Conservation (phyloP, 208 protist species). For the Acanthamoeba sp. region DNA sequence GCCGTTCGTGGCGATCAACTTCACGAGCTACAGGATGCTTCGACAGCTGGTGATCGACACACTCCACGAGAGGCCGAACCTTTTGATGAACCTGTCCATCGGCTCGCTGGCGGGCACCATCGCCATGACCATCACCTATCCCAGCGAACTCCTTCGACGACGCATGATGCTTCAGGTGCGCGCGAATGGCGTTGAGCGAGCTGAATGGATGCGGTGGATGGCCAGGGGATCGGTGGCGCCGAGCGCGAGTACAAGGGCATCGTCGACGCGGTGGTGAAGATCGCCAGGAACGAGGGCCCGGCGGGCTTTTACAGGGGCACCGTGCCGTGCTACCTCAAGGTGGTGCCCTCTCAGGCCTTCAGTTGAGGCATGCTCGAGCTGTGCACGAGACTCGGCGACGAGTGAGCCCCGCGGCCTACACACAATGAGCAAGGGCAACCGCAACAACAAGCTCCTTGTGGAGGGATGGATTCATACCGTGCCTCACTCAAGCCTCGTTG, state of each 20-base stretch:
- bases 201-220: neutral
- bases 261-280: slow-evolving; percentile 42
- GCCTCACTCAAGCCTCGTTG: too few relatives aligned
- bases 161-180: slow-evolving; percentile 37
- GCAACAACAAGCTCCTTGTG: too few relatives aligned
- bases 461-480: too few relatives aligned
- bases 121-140: slow-evolving; percentile 47
- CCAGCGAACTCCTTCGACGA: neutral
- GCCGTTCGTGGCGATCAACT: slow-evolving; percentile 56
- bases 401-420: too few relatives aligned
- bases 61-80: neutral
- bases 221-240: neutral
- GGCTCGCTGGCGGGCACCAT: slow-evolving; percentile 35
- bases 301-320: slow-evolving; percentile 12
- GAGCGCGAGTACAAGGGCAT: slow-evolving; percentile 55
- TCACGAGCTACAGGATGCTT: slow-evolving; percentile 51
- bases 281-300: neutral
- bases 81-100: slow-evolving; percentile 30
- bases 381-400: slow-evolving; percentile 33
- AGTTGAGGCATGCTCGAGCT: slow-evolving; percentile 55
- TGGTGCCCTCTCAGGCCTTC: slow-evolving; percentile 13
- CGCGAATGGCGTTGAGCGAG: neutral
- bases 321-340: slow-evolving; percentile 21
- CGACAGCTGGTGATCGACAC: neutral
- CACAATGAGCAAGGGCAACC: too few relatives aligned